Conservation (phyloP, 2,329 filamentous ascomycete genomes). For the Dactylellina drechsleri region DNA sequence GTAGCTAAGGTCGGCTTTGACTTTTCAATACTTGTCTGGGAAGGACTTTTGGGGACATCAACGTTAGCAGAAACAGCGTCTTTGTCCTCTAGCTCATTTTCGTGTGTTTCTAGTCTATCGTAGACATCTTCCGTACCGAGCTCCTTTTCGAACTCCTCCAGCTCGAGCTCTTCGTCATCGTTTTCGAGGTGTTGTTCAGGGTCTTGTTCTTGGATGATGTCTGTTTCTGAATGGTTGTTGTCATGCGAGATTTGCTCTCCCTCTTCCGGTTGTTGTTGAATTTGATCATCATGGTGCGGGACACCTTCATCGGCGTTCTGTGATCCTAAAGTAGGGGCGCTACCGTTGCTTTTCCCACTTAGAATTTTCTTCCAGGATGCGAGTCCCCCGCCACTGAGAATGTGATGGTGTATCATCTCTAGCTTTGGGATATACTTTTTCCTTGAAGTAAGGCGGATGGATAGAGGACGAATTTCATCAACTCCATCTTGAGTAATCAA, state of each 20-base stretch:
- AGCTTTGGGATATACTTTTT: conserved; percentile 50
- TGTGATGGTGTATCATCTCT: conserved; percentile 46
- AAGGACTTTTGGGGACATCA: conserved; percentile 51
- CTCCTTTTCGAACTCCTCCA: conserved; percentile 48
- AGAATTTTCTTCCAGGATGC: conserved; percentile 30
- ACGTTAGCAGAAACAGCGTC: conserved; percentile 3
- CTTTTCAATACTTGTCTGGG: conserved; percentile 28
- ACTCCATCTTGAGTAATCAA: conserved; percentile 34
- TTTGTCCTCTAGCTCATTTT: conserved; percentile 9
- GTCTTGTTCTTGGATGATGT: neutral
- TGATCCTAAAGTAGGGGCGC: neutral
- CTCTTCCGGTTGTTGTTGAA: neutral
- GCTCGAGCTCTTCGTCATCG: conserved; percentile 35
- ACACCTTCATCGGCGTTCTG: conserved; percentile 1
- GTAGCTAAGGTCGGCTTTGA: neutral
- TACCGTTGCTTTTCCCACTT: neutral
- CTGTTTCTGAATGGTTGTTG: neutral
- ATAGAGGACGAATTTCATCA: conserved; percentile 27
- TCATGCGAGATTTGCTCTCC: neutral
- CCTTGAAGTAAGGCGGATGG: conserved; percentile 42
- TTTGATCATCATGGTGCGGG: neutral
- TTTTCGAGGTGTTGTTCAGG: neutral
- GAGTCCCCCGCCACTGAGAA: conserved; percentile 36
- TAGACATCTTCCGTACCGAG: conserved; percentile 15
- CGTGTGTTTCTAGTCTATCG: conserved; percentile 12